A percentile compares a stretch with the other conserved stretches of the same genome.
These are phyloP conservation scores for Solanum appendiculatum DNA, from an alignment of 257 asterid species.

Conservation along the genomic window DNA sequence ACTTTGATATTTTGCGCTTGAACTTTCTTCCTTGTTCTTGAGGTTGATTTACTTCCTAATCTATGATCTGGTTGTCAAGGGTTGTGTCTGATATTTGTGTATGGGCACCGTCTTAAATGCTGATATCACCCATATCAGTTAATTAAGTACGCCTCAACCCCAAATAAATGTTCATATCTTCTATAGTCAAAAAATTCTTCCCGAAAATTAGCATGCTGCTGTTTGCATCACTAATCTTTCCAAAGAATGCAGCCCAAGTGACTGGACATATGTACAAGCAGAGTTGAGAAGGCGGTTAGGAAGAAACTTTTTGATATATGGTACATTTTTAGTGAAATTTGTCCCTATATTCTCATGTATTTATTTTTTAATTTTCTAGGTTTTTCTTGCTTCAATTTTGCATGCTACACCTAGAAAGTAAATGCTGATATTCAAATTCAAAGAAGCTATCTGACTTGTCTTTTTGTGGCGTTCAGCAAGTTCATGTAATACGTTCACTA, in stretches of 20 bases:
- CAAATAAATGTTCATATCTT: background rate
- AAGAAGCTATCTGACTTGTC: background rate
- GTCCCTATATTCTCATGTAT: background rate
- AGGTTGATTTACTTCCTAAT: background rate
- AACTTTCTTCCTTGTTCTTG: background rate
- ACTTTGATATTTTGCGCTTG: background rate
- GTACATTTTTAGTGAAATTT: conserved; percentile 17
- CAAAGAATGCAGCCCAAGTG: conserved; percentile 62
- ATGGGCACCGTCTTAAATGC: background rate
- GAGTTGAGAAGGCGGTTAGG: conserved; percentile 81
- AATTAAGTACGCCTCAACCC: background rate
- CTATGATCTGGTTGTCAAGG: background rate
- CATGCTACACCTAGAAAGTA: background rate
- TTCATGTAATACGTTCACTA: conserved; percentile 73
- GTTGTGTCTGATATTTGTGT: background rate
- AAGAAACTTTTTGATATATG: conserved; percentile 54
- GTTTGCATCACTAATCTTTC: conserved; percentile 15
- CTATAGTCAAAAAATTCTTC: background rate
- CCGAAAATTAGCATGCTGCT: background rate
- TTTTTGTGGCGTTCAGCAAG: conserved; percentile 51
- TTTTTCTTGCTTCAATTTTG: background rate
- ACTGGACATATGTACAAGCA: conserved; percentile 84
- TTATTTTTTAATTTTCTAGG: background rate
- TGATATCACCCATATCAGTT: background rate
- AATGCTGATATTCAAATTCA: background rate